A percentile compares a stretch with the other conserved stretches of the same genome.
phyloP scores from a whole-genome alignment of 2,329 filamentous ascomycete genomes.

The Arthrinium puccinioides region DNA sequence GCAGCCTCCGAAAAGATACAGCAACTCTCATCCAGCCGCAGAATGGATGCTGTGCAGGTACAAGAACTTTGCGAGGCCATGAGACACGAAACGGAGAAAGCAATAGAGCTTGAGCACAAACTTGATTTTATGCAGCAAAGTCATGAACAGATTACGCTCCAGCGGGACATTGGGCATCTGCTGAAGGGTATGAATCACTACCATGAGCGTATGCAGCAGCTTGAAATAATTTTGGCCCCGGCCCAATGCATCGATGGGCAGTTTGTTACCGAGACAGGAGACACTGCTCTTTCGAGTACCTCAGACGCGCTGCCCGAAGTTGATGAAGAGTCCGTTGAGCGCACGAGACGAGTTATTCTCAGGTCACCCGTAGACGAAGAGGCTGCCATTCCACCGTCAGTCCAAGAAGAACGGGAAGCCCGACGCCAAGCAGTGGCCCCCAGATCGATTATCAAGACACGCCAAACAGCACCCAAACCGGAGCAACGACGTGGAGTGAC shows the following conservation, averaged over 20 bases:
- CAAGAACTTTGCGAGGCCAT: not conserved
- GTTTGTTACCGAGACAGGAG: too few relatives aligned
- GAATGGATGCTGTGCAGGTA: not conserved
- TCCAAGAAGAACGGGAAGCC: constrained; percentile 4
- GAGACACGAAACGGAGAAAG: not conserved
- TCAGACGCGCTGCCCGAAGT: too few relatives aligned
- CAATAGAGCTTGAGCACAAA: not conserved
- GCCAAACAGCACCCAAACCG: not conserved
- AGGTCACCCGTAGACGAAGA: constrained; percentile 3
- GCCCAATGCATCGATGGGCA: too few relatives aligned
- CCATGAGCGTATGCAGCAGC: too few relatives aligned
- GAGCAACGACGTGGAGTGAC: not conserved
- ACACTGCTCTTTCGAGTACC: too few relatives aligned
- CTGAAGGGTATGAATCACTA: too few relatives aligned
- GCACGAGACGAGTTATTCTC: constrained; percentile 4
- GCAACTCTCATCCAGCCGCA: not conserved
- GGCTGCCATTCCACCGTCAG: not conserved
- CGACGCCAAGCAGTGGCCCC: not conserved
- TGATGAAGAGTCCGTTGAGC: too few relatives aligned
- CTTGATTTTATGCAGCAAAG: not conserved
- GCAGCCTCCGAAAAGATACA: constrained; percentile 1
- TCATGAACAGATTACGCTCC: not conserved
- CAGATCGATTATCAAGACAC: constrained; percentile 5
- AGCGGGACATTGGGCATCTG: too few relatives aligned
- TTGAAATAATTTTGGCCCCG: not conserved